Conservation (phyloP, 2,329 filamentous ascomycete species). For the Hymenoscyphus occultus region DNA sequence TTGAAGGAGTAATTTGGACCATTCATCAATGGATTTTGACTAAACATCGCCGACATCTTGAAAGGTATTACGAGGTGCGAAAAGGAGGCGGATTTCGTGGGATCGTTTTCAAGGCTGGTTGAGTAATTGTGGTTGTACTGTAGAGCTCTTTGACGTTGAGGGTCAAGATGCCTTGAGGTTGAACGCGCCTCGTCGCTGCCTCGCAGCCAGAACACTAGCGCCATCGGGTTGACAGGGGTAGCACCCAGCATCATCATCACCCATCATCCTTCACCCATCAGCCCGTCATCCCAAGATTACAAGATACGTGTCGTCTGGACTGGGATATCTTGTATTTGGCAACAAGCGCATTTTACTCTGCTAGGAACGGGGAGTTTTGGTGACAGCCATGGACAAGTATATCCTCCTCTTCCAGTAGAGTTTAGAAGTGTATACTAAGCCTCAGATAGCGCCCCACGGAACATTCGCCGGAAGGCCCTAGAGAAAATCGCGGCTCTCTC, state of each 20-base stretch:
- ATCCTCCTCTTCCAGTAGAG: not conserved
- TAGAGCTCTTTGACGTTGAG: constrained; percentile 7
- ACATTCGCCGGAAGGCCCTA: constrained; percentile 60
- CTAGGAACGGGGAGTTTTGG: not conserved
- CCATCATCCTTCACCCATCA: too few relatives aligned
- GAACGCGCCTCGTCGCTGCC: constrained; percentile 31
- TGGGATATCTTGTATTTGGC: not conserved
- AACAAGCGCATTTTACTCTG: not conserved
- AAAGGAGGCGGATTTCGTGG: not conserved
- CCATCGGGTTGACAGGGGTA: constrained; percentile 31
- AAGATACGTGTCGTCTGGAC: not conserved
- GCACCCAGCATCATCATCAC: constrained; percentile 12
- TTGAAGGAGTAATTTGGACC: constrained; percentile 68
- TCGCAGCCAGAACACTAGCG: constrained; percentile 25
- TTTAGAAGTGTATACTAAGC: constrained; percentile 21
- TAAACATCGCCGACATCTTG: constrained; percentile 65
- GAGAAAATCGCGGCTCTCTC: constrained; percentile 65
- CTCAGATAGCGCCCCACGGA: constrained; percentile 41
- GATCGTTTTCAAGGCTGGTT: constrained; percentile 6
- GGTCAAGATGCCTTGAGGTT: constrained; percentile 13
- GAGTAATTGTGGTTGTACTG: constrained; percentile 10
- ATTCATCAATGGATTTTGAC: constrained; percentile 66
- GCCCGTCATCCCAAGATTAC: too few relatives aligned
- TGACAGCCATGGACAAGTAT: constrained; percentile 27
- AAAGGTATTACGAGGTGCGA: constrained; percentile 11